phyloP scores from a whole-genome alignment of 495 filamentous ascomycete species.

The Melanomma pulvis-pyrius region DNA sequence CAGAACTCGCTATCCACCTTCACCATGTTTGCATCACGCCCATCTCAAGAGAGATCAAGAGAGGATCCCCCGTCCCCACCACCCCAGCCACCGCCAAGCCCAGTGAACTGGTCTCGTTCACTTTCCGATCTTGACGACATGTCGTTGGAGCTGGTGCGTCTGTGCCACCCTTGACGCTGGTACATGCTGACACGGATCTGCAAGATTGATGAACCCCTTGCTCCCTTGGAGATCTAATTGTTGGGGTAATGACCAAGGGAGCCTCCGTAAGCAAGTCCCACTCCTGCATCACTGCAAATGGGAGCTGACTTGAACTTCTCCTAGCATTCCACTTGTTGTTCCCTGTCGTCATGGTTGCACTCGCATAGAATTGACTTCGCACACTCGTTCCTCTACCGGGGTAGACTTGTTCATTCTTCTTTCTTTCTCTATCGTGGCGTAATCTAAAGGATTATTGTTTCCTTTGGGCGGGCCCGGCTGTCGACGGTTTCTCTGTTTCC shows the following conservation, averaged over 20 bases:
- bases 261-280: neutral
- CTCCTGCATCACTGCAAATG: neutral
- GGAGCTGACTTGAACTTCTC: neutral
- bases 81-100: slow-evolving; percentile 34
- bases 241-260: neutral
- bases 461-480: slow-evolving; percentile 19
- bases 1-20: neutral
- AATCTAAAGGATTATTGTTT: slow-evolving; percentile 16
- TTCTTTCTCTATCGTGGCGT: slow-evolving; percentile 18
- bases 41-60: slow-evolving; percentile 19
- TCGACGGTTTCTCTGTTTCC: slow-evolving; percentile 15
- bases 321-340: neutral
- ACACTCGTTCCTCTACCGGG: neutral
- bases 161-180: neutral
- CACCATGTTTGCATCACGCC: neutral
- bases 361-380: neutral
- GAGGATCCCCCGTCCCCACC: slow-evolving; percentile 36
- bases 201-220: slow-evolving; percentile 11
- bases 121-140: neutral
- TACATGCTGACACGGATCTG: neutral
- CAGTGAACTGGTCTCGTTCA: slow-evolving; percentile 13
- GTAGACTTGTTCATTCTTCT: neutral
- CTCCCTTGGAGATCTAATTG: slow-evolving; percentile 5
- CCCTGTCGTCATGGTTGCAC: neutral
- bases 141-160: slow-evolving; percentile 10